Percentiles rank a stretch among this genome's conserved stretches.
Evolutionary conservation across 495 filamentous ascomycete genomes (phyloP).

Genomic region (Hypomontagnella submonticulosa): DNA sequence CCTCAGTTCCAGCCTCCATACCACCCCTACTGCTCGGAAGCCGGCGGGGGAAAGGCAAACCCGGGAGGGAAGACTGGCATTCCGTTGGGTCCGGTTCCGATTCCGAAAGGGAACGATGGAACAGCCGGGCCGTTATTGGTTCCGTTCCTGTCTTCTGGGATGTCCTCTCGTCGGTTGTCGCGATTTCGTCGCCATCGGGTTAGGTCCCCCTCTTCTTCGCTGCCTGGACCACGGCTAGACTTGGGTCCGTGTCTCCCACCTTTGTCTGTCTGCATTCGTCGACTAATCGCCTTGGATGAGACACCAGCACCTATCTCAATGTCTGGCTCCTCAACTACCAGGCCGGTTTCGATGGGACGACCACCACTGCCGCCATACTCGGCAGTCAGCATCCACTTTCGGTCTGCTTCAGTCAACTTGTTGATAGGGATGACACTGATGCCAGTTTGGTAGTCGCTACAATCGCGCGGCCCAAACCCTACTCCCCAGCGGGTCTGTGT

Average conservation of each 20-base stretch:
- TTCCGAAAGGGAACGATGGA: slow-evolving; percentile 66
- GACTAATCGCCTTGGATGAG: slow-evolving; percentile 92
- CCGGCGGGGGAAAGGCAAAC: slow-evolving; percentile 58
- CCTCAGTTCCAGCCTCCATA: background rate
- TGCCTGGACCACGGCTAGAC: slow-evolving; percentile 70
- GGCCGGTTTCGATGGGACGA: slow-evolving; percentile 77
- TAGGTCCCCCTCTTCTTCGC: slow-evolving; percentile 61
- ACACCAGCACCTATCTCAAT: slow-evolving; percentile 98
- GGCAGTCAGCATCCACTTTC: slow-evolving; percentile 96
- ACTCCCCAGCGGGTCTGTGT: slow-evolving; percentile 93
- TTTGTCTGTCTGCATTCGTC: slow-evolving; percentile 82
- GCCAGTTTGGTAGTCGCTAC: slow-evolving; percentile 92
- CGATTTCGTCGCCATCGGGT: slow-evolving; percentile 58
- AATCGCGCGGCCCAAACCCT: slow-evolving; percentile 96
- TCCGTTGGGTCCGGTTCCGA: slow-evolving; percentile 67
- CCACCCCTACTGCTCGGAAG: slow-evolving; percentile 42
- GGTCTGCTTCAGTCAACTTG: slow-evolving; percentile 92
- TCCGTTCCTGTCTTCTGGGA: slow-evolving; percentile 56
- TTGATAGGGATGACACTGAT: slow-evolving; percentile 93
- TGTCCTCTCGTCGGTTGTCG: slow-evolving; percentile 57
- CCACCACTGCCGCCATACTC: slow-evolving; percentile 94
- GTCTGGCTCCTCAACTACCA: slow-evolving; percentile 96
- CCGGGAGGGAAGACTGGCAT: slow-evolving; percentile 78
- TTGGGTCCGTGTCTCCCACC: slow-evolving; percentile 78
- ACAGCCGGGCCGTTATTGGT: slow-evolving; percentile 60